phyloP scores from a whole-genome alignment of 2,329 filamentous ascomycete genomes.

The Dactylellina parvicollis region DNA sequence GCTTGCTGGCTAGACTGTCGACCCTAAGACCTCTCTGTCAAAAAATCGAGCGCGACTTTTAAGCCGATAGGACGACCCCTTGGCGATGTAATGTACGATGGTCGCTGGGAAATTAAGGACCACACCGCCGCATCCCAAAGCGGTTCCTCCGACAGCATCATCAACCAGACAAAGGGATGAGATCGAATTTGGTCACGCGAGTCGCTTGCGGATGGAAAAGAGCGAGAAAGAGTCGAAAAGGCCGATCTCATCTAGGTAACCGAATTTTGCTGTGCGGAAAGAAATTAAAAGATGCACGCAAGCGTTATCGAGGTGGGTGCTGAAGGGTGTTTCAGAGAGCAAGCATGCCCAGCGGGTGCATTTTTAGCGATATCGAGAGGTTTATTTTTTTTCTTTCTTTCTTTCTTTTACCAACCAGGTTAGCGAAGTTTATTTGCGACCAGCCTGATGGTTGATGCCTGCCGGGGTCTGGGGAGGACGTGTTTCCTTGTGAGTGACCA shows the following conservation, averaged over 20 bases:
- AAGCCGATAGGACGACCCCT: conserved; percentile 13
- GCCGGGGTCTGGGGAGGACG: no score
- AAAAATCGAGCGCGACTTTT: conserved; percentile 14
- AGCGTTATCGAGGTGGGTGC: conserved; percentile 4
- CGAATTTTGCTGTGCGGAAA: not conserved
- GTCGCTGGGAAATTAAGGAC: conserved; percentile 55
- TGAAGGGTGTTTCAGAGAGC: conserved; percentile 17
- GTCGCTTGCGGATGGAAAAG: conserved; percentile 32
- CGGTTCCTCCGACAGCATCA: conserved; percentile 45
- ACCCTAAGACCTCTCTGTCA: not conserved
- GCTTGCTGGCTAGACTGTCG: not conserved
- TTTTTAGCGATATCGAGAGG: conserved; percentile 36
- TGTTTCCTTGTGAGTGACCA: conserved; percentile 32
- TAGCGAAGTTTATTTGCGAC: conserved; percentile 31
- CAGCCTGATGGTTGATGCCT: no score
- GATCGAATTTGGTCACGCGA: conserved; percentile 27
- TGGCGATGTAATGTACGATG: not conserved
- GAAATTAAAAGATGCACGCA: conserved; percentile 36
- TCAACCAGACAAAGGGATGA: conserved; percentile 10
- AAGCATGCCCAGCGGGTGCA: not conserved
- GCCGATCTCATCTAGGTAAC: conserved; percentile 1
- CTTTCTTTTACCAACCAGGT: conserved; percentile 2
- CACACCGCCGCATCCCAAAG: conserved; percentile 40
- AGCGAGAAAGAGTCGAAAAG: not conserved
- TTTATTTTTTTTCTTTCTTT: conserved; percentile 28